phyloP scores from a whole-genome alignment of 2,329 filamentous ascomycete genomes.

The Calycina marina region DNA sequence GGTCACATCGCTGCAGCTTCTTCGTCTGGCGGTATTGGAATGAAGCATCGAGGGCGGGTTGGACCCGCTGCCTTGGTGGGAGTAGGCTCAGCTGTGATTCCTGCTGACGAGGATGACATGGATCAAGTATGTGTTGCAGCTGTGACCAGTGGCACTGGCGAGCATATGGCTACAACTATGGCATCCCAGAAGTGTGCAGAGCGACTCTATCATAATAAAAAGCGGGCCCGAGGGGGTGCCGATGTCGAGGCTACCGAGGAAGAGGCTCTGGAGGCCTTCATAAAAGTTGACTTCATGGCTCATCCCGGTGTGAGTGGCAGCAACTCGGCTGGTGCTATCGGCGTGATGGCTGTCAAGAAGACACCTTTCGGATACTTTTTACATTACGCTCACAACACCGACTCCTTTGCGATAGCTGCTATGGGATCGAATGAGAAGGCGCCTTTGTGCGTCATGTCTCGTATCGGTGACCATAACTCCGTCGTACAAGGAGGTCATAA shows the following conservation, averaged over 20 bases:
- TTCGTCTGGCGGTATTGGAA: conserved; percentile 93
- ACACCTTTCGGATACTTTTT: conserved; percentile 61
- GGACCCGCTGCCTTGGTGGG: conserved; percentile 89
- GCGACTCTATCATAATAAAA: conserved; percentile 60
- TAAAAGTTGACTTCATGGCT: conserved; percentile 80
- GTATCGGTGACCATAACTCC: conserved; percentile 26
- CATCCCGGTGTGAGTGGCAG: conserved; percentile 75
- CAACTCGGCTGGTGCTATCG: conserved; percentile 74
- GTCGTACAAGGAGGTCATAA: conserved; percentile 22
- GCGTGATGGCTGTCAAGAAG: conserved; percentile 82
- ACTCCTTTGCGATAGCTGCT: conserved; percentile 72
- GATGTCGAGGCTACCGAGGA: conserved; percentile 62
- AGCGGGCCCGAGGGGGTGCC: conserved; percentile 42
- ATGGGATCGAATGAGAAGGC: conserved; percentile 68
- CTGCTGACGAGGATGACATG: conserved; percentile 53
- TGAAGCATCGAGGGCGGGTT: conserved; percentile 88
- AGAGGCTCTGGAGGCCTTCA: conserved; percentile 61
- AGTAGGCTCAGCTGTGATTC: conserved; percentile 81
- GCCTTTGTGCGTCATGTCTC: conserved; percentile 79
- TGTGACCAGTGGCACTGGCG: conserved; percentile 87
- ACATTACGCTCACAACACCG: conserved; percentile 94
- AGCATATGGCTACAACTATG: conserved; percentile 95
- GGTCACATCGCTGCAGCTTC: conserved; percentile 89
- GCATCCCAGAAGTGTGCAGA: conserved; percentile 79
- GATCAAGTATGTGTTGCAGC: conserved; percentile 60